Evolutionary conservation across 2,329 filamentous ascomycete species (phyloP).

Genomic region (Stachybotrys elegans): DNA sequence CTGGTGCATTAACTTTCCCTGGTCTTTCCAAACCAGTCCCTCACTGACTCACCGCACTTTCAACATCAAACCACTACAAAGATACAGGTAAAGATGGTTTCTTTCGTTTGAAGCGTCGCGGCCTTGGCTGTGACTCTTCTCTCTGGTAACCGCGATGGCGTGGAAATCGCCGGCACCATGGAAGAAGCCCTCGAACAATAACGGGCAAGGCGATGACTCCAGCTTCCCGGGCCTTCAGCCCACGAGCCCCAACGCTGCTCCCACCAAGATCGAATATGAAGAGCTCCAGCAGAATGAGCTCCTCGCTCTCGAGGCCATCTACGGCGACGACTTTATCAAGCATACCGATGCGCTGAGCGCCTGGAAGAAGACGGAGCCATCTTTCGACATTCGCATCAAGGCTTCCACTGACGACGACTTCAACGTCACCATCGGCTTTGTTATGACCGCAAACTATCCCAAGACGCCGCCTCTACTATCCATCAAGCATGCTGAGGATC

Average conservation of each 20-base stretch:
- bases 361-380: conserved; percentile 86
- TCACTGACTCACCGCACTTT: conserved; percentile 7
- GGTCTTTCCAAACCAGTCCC: conserved; percentile 7
- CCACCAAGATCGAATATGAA: conserved; percentile 63
- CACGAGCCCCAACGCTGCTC: conserved; percentile 32
- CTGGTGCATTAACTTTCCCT: too few relatives aligned
- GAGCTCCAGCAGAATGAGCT: conserved; percentile 86
- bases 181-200: conserved; percentile 41
- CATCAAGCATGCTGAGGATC: conserved; percentile 57
- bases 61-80: conserved; percentile 9
- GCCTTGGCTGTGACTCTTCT: conserved; percentile 49
- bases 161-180: conserved; percentile 42
- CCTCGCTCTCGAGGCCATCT: conserved; percentile 80
- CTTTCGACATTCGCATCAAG: conserved; percentile 75
- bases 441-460: conserved; percentile 86
- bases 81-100: conserved; percentile 37
- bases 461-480: conserved; percentile 72
- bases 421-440: conserved; percentile 66
- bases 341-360: conserved; percentile 66
- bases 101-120: conserved; percentile 42
- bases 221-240: conserved; percentile 48
- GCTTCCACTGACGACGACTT: conserved; percentile 69
- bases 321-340: conserved; percentile 79
- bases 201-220: conserved; percentile 39
- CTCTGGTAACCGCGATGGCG: conserved; percentile 40